Evolutionary conservation across 2,329 filamentous ascomycete species (phyloP), one percentile per base, ranked within the genome.

Genomic region (Dothistroma pini): DNA sequence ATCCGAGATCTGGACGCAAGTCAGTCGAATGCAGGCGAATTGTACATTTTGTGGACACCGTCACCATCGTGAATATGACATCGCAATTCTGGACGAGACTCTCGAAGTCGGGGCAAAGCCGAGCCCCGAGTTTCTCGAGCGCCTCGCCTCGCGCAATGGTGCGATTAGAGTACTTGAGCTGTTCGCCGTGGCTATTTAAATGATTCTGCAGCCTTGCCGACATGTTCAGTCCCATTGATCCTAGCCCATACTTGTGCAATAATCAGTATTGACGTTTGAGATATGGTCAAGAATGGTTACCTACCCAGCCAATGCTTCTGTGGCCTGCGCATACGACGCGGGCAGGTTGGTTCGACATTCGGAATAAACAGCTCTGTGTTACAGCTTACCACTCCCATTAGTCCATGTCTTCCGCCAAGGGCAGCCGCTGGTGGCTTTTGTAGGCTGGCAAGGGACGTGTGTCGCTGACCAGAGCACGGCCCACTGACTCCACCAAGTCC

Each of bases 151-250:
- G 38, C 38, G 12, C 38, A 44, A 44, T 44, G 38, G 38, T 44
- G 38, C 38, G 38, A 44, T 44, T 44, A 14, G 38, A 44, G 38
- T 44, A 44, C 38, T 44, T 44, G 38, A 44, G 38, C 12, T 44
- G 12, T 19, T 44, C n/a, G 19, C 54, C 54, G n/a, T 53, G 48
- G 16, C 56, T 60, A 2, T 34, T 21, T 1, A 79, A 68, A 58
- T 78, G 76, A 19, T 71, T 72, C 69, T 79, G 77, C 7, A 79
- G 72, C 57, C 78, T 78, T 51, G 68, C 70, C 57, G 77, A 76
- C 77, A 79, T 79, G 65, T 74, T 75, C n/a, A 77, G 74, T 62
- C 77, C 77, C 77, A 79, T 79, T 38, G 77, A 79, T 47, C 77
- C 77, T 54, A 79, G 75, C 62, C 77, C 77, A 44, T 44, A 19